These are phyloP conservation scores for Ceraceosorus guamensis DNA, from an alignment of 1,284 basidiomycete genomes.

Conservation along the genomic window DNA sequence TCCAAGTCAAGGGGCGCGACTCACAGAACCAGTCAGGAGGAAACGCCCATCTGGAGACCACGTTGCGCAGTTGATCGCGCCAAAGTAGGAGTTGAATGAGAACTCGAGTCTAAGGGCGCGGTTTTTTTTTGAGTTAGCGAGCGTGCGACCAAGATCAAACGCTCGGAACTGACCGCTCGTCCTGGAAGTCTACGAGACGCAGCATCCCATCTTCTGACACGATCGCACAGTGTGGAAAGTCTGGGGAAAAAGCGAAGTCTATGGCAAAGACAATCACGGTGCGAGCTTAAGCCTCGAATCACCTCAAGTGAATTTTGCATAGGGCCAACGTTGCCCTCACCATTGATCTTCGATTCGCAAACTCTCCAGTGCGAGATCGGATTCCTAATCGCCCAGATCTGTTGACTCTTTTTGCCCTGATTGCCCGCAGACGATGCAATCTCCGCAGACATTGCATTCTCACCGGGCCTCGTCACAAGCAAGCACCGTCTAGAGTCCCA, in stretches of 20 bases:
- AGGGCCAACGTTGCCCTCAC: no score
- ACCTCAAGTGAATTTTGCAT: no score
- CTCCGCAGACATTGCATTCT: no score
- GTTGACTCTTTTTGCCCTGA: not conserved
- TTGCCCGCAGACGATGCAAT: no score
- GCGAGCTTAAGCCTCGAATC: no score
- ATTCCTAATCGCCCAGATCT: slow-evolving; percentile 15
- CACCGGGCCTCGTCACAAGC: slow-evolving; percentile 6
- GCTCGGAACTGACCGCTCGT: no score
- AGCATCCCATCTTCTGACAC: slow-evolving; percentile 36
- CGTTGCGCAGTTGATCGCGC: slow-evolving; percentile 66
- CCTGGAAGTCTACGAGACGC: slow-evolving; percentile 33
- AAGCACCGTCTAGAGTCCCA: slow-evolving; percentile 3
- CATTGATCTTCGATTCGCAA: no score
- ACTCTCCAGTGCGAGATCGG: slow-evolving; percentile 39
- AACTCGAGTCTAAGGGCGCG: slow-evolving; percentile 21
- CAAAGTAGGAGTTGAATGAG: slow-evolving; percentile 41
- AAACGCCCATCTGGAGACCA: slow-evolving; percentile 95
- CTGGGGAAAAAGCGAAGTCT: slow-evolving; percentile 41
- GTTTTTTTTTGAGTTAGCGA: no score
- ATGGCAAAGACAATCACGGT: slow-evolving; percentile 16
- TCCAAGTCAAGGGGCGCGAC: no score
- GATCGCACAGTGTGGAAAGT: slow-evolving; percentile 30
- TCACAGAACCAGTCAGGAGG: slow-evolving; percentile 60
- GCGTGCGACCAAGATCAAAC: no score